Base-by-base conservation (phyloP, 148 eudicot genomes). In the Fagopyrum tataricum region DNA sequence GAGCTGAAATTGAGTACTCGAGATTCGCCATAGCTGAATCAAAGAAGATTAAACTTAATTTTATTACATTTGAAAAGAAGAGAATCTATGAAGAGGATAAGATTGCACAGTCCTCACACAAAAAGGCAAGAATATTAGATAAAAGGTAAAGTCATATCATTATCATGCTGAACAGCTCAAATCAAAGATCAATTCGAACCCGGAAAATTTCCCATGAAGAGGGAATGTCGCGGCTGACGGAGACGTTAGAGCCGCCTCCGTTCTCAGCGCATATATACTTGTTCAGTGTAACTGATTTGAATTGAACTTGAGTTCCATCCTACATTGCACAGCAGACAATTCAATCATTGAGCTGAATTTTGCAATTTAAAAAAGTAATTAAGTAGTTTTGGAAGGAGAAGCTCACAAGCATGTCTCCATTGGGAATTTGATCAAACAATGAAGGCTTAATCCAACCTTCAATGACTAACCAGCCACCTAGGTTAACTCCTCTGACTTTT, bases 391-490 rank as follows among this genome's bases (percentile, higher is more conserved):
- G 37, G 51, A 73, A 53, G 0, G 20, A 18, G 76, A 53, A 74
- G 44, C 93, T 82, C 80, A 91, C 97, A 79, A 89, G 83, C 97
- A 91, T 84, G 73, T 89, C 90, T 78, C 83, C 87, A 78, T 87
- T 91, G 53, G 83, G 78, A 74, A 91, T 87, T 40, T 71, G 88
- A 72, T 89, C 89, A 76, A 87, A 89, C 17, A 89, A 82, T 71
- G 95, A 89, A 78, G 95, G 95, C 77, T 89, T 89, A 53, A 89
- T 87, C 97, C 95, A 91, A 3, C 90, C 95, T 81, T 89, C 90
- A n/a, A 87, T 74, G 39, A 91, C 97, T 82, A 91, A 82, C 97
- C 97, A 91, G 14, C 97, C 97, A 73, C 97, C 97, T 80, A 91
- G 85, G 80, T 91, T 91, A 75, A 91, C 94, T 72, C 86, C 97